Percentiles rank a stretch among this genome's conserved stretches.
Evolutionary conservation across 441 rosid species (phyloP).

Genomic region (Adansonia madagascariensis): DNA sequence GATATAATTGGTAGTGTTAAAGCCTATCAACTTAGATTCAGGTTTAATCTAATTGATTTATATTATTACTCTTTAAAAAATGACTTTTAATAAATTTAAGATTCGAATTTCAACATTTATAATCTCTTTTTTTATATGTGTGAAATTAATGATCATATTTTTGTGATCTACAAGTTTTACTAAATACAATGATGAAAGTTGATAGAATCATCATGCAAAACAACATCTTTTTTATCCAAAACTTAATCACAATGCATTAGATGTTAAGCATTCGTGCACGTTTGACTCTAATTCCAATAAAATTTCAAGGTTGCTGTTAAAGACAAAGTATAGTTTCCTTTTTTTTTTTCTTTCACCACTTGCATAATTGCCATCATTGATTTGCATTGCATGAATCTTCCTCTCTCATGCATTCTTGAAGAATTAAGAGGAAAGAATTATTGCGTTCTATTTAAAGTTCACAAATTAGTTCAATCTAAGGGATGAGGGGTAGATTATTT

Average conservation of each 20-base stretch:
- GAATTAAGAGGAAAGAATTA: background rate
- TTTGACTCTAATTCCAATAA: conserved; percentile 1
- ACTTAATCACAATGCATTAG: conserved; percentile 33
- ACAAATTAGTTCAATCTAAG: too few relatives aligned
- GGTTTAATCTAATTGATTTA: too few relatives aligned
- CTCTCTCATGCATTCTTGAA: background rate
- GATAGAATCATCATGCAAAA: conserved; percentile 23
- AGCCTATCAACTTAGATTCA: too few relatives aligned
- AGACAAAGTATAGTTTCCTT: background rate
- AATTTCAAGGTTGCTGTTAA: background rate
- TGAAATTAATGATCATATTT: background rate
- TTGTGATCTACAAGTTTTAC: conserved; percentile 3
- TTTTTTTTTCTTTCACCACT: background rate
- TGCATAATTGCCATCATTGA: background rate
- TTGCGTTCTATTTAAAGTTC: background rate
- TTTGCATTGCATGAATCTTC: background rate
- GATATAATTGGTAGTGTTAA: background rate
- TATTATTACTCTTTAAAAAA: too few relatives aligned
- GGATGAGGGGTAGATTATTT: too few relatives aligned
- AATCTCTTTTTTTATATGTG: background rate
- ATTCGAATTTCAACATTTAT: too few relatives aligned
- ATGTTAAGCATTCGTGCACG: conserved; percentile 33
- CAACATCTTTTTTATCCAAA: conserved; percentile 27
- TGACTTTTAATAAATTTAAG: too few relatives aligned
- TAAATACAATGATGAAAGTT: conserved; percentile 22